Evolutionary conservation across 768 basidiomycete species (phyloP), one percentile per base, ranked within the genome.

Genomic region (Arthromyces matolae): DNA sequence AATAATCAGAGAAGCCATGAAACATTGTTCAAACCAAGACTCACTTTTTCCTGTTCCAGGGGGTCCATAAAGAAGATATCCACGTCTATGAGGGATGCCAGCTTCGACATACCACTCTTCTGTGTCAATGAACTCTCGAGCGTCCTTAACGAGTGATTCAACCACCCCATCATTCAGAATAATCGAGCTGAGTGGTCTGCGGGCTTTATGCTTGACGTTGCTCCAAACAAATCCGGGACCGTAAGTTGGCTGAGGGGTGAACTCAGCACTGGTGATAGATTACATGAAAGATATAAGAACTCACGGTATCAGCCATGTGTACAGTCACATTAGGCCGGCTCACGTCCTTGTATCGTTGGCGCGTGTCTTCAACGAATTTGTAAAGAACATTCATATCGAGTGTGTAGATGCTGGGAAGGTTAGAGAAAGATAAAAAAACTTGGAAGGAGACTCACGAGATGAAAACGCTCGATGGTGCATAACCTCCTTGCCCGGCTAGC

Each of bases 31-130:
- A 40, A 19, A 44, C 23, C 24, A 34, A 45, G 7, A 61, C 70
- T 49, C 35, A 80, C 78, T 81, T 63, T 81, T 83, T 6, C 80
- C 81, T 5, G 78, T 80, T 14, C 80, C 80, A n/a, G 80, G 79
- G 16, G 77, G 78, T 0, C 81, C 81, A 59, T 78, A 67, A 5
- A 83, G 63, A 14, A 82, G 63, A 50, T 79, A 81, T 0, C 81
- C 81, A 22, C 80, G 65, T 7, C 77, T 68, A 52, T 81, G 73
- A 1, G 81, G 80, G 38, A 82, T 82, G 0, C 81, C 80, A 0
- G 76, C 74, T 32, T 73, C 69, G 28, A 64, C 50, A 53, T 82
- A 83, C 81, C 81, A 83, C n/a, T 73, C 66, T 49, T 81, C 78
- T 6, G 71, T 67, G 16, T 65, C 62, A 16, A 82, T 56, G 52